These are phyloP conservation scores for Dovyalis caffra DNA, from an alignment of 345 rosid species.

Conservation along the genomic window DNA sequence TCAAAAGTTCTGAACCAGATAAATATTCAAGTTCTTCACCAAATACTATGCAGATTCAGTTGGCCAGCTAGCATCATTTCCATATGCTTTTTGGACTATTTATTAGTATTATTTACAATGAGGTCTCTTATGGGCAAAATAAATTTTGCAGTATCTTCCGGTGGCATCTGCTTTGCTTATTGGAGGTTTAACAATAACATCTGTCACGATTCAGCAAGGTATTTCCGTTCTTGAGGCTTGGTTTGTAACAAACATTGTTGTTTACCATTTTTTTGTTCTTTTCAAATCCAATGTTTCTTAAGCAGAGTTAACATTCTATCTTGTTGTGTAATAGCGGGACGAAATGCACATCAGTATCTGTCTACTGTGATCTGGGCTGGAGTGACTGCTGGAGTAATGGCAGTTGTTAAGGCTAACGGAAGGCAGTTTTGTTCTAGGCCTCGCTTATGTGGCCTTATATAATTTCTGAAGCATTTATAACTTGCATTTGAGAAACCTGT, in stretches of 20 bases:
- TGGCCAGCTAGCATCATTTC: not conserved
- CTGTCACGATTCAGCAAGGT: conserved; percentile 91
- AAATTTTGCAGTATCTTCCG: conserved; percentile 77
- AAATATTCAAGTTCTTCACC: not conserved
- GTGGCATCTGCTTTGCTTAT: conserved; percentile 85
- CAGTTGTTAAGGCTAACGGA: conserved; percentile 79
- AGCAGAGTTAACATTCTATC: not conserved
- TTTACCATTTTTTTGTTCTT: not conserved
- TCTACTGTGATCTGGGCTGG: conserved; percentile 80
- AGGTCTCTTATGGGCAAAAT: not conserved
- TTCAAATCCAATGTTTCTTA: not conserved
- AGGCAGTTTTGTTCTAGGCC: conserved; percentile 90
- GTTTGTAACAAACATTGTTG: not conserved
- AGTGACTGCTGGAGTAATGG: conserved; percentile 83
- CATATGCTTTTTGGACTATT: not conserved
- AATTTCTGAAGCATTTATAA: conserved; percentile 5
- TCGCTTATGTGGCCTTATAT: conserved; percentile 81
- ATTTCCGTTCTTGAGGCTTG: not conserved
- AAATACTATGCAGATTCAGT: not conserved
- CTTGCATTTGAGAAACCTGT: not conserved
- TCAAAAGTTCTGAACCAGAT: not conserved
- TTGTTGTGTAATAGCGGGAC: conserved; percentile 47
- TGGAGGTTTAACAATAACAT: conserved; percentile 82
- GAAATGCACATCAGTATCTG: conserved; percentile 67
- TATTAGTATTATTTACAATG: not conserved